Evolutionary conservation across 306 rosid species (phyloP), one percentile per base, ranked within the genome.

Genomic region (Gleditsia sinensis): DNA sequence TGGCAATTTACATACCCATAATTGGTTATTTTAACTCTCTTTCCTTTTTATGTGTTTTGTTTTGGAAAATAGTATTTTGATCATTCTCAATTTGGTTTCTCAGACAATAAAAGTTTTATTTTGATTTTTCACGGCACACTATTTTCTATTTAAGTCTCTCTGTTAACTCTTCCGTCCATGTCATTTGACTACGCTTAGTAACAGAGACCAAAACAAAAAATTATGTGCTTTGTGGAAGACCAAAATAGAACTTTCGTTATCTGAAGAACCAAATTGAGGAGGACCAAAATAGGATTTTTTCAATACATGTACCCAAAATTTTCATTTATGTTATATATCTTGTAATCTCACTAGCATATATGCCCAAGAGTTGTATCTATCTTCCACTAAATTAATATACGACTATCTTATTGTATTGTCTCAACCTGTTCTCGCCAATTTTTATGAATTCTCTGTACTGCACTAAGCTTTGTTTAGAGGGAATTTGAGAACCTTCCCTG

Each of bases 1-100:
- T 87, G 95, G 97, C 85, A 69, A 37, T 85, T 83, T 55, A 37
- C 49, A 20, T 10, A 54, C 59, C 58, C 48, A 19, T 9, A 24
- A 24, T 10, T 24, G 39, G 55, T 24, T n/a, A 32, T 21, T 65
- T 30, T 58, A 45, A 42, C 48, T 21, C 23, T 20, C 37, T 24
- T n/a, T 21, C 19, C 48, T 6, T 34, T 25, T 0, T 24, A 9
- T 23, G 6, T 48, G 11, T 17, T 14, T 25, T 56, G 2, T 56
- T 25, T n/a, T n/a, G n/a, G n/a, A n/a, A n/a, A n/a, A n/a, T n/a
- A n/a, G n/a, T n/a, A n/a, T n/a, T n/a, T n/a, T n/a, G n/a, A n/a
- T n/a, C n/a, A n/a, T n/a, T n/a, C n/a, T n/a, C n/a, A n/a, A n/a
- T n/a, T n/a, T n/a, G n/a, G n/a, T n/a, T n/a, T n/a, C n/a, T n/a